A percentile compares a stretch with the other conserved stretches of the same genome.
These are phyloP conservation scores for Pichia sp. DNA, from an alignment of 1,139 yeast species.

Conservation along the genomic window DNA sequence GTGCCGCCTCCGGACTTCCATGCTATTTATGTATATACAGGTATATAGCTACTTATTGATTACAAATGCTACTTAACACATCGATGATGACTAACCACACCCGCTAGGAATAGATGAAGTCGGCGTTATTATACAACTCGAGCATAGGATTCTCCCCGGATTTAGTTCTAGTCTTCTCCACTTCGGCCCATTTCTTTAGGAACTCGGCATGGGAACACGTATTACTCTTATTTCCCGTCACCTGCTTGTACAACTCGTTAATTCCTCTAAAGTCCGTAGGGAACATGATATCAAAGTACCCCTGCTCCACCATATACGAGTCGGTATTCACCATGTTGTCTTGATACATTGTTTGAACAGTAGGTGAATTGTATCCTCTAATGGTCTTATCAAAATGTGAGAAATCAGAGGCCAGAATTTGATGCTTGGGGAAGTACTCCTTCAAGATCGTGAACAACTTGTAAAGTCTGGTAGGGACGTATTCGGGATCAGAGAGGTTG, in stretches of 20 bases:
- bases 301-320: constrained; percentile 80
- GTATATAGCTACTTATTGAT: no score
- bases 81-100: no score
- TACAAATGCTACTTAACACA: no score
- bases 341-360: constrained; percentile 75
- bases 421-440: constrained; percentile 72
- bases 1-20: no score
- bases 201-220: constrained; percentile 64
- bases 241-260: constrained; percentile 58
- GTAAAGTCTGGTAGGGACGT: constrained; percentile 72
- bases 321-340: constrained; percentile 67
- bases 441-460: constrained; percentile 66
- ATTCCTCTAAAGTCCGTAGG: constrained; percentile 75
- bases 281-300: constrained; percentile 83
- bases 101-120: constrained; percentile 49
- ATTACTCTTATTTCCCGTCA: constrained; percentile 60
- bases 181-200: constrained; percentile 69
- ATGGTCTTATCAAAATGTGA: constrained; percentile 60
- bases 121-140: constrained; percentile 74
- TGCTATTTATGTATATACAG: no score
- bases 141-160: constrained; percentile 90
- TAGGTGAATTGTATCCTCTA: constrained; percentile 73
- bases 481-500: constrained; percentile 71
- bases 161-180: constrained; percentile 64
- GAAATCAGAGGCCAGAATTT: constrained; percentile 72